Evolutionary conservation across 805 yeast genomes (phyloP).

Genomic region (Wickerhamomyces bovis): DNA sequence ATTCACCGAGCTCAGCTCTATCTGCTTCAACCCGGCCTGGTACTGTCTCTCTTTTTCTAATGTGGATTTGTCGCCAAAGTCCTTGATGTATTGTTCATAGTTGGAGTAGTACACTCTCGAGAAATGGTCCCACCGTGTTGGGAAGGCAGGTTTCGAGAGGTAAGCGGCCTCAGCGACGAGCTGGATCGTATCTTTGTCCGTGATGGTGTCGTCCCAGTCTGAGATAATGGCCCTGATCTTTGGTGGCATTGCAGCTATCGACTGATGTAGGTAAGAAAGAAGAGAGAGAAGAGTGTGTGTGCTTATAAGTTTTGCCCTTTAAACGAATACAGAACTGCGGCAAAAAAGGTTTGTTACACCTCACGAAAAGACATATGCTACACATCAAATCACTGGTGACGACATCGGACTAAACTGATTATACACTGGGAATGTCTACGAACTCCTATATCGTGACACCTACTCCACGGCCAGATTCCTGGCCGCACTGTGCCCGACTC

Average conservation of each 20-base stretch:
- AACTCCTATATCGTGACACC: slow-evolving; percentile 29
- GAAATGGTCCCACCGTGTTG: slow-evolving; percentile 38
- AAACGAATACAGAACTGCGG: too few relatives aligned
- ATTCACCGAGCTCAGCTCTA: slow-evolving; percentile 44
- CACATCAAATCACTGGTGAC: too few relatives aligned
- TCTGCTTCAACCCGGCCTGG: slow-evolving; percentile 37
- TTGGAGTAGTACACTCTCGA: slow-evolving; percentile 35
- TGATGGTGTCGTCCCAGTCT: slow-evolving; percentile 68
- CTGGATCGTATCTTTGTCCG: slow-evolving; percentile 47
- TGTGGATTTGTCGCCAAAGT: slow-evolving; percentile 27
- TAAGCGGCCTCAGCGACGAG: slow-evolving; percentile 47
- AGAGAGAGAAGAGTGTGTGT: background rate
- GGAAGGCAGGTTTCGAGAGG: slow-evolving; percentile 28
- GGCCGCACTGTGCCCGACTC: slow-evolving; percentile 23
- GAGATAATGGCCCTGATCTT: slow-evolving; percentile 30
- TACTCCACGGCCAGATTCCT: slow-evolving; percentile 13
- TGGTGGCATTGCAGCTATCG: slow-evolving; percentile 8
- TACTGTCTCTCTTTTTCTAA: slow-evolving; percentile 37
- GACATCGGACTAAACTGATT: too few relatives aligned
- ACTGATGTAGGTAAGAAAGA: too few relatives aligned
- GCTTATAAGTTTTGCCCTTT: too few relatives aligned
- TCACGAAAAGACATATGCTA: too few relatives aligned
- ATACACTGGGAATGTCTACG: slow-evolving; percentile 20
- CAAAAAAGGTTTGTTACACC: too few relatives aligned
- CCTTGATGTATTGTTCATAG: slow-evolving; percentile 26